phyloP scores from a whole-genome alignment of 129 eudicot genomes.

The Centrapalus pauciflorus region DNA sequence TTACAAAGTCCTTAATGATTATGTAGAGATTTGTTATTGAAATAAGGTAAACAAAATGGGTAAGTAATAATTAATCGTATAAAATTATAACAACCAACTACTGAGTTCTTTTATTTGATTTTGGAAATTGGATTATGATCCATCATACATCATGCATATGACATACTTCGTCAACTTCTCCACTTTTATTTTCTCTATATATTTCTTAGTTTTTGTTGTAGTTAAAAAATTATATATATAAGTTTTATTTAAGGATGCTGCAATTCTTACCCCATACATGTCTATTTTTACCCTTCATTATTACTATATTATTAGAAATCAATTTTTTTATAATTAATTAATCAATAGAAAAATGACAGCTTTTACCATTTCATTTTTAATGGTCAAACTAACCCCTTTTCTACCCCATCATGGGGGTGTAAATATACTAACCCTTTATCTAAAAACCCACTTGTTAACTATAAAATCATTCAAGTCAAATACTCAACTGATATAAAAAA shows the following conservation, averaged over 20 bases:
- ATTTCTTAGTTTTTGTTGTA: not conserved
- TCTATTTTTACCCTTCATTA: no score
- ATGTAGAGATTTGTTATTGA: not conserved
- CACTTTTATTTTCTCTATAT: not conserved
- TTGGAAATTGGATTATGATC: slow-evolving; percentile 17
- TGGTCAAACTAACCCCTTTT: no score
- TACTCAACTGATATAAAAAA: no score
- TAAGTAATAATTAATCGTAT: not conserved
- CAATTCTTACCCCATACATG: no score
- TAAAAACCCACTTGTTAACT: no score
- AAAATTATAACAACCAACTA: slow-evolving; percentile 11
- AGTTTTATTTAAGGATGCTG: no score
- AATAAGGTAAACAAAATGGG: slow-evolving; percentile 1
- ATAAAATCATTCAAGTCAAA: no score
- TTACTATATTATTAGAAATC: not conserved
- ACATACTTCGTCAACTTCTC: not conserved
- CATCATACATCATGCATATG: slow-evolving; percentile 19
- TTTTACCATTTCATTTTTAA: no score
- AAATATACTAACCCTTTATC: no score
- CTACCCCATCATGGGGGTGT: no score
- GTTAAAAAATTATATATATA: not conserved
- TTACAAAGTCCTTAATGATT: not conserved
- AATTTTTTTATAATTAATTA: not conserved
- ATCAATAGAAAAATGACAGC: no score
- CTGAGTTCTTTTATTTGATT: not conserved